Evolutionary conservation across 805 yeast species (phyloP).

Genomic region (Wickerhamiella sorbophila): DNA sequence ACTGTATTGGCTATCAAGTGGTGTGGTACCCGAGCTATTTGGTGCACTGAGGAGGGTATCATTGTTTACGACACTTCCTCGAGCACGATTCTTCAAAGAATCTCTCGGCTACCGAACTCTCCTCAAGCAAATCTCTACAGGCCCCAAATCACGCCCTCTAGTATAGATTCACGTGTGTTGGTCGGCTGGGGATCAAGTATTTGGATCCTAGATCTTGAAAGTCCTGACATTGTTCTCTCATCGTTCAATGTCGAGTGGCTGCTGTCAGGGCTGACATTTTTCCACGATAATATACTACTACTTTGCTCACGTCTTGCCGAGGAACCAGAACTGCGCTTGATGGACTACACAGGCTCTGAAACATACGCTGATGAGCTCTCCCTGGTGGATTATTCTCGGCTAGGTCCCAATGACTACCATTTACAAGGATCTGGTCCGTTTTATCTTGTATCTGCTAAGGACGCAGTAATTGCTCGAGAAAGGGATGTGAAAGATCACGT

Average conservation of each 20-base stretch:
- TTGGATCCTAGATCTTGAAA: conserved; percentile 39
- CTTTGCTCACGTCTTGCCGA: conserved; percentile 31
- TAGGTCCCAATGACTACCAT: conserved; percentile 66
- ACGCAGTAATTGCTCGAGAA: conserved; percentile 63
- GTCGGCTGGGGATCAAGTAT: conserved; percentile 75
- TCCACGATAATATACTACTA: conserved; percentile 53
- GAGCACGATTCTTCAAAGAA: conserved; percentile 34
- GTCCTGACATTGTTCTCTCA: conserved; percentile 3
- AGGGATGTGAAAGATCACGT: conserved; percentile 55
- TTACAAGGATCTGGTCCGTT: conserved; percentile 28
- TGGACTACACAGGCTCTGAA: conserved; percentile 58
- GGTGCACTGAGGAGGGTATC: conserved; percentile 79
- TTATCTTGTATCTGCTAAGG: conserved; percentile 65
- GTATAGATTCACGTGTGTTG: conserved; percentile 51
- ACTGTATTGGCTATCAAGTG: conserved; percentile 53
- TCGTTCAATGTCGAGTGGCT: conserved; percentile 22
- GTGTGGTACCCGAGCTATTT: conserved; percentile 44
- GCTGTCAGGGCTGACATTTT: conserved; percentile 67
- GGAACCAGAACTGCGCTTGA: conserved; percentile 54
- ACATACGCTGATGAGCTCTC: conserved; percentile 67
- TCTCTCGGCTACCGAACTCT: conserved; percentile 42
- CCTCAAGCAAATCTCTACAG: conserved; percentile 66
- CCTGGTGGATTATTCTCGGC: conserved; percentile 37
- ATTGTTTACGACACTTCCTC: conserved; percentile 46
- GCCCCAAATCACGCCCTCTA: conserved; percentile 44